Conservation (phyloP, 2,329 filamentous ascomycete genomes). For the Diaporthe australafricana region DNA sequence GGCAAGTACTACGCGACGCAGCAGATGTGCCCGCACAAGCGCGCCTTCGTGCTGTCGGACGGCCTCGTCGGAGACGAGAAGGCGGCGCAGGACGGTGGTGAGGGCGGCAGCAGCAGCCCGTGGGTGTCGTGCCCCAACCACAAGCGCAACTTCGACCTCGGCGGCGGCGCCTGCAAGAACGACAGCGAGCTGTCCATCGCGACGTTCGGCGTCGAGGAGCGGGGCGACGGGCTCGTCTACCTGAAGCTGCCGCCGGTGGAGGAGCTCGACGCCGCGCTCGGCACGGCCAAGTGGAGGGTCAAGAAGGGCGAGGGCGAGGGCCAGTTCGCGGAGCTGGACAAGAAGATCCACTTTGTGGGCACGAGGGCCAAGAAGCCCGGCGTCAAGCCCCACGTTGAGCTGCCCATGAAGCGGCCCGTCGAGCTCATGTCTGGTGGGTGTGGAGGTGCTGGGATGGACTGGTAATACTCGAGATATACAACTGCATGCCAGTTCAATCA, state of each 20-base stretch:
- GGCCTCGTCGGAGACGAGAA: constrained; percentile 80
- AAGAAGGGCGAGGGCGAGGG: constrained; percentile 72
- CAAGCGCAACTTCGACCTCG: constrained; percentile 89
- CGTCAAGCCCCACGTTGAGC: constrained; percentile 48
- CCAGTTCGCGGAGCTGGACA: constrained; percentile 59
- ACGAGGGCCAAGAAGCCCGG: constrained; percentile 56
- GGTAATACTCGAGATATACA: constrained; percentile 48
- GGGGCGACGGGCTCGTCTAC: constrained; percentile 81
- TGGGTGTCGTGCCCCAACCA: constrained; percentile 91
- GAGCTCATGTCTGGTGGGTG: constrained; percentile 54
- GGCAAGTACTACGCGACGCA: constrained; percentile 87
- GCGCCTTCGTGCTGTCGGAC: constrained; percentile 89
- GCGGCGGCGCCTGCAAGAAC: constrained; percentile 78
- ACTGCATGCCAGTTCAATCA: background rate
- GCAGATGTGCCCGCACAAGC: constrained; percentile 95
- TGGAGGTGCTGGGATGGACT: constrained; percentile 59
- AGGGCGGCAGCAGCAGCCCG: constrained; percentile 58
- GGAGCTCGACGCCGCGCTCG: constrained; percentile 83
- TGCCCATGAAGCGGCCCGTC: constrained; percentile 51
- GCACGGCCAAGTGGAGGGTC: constrained; percentile 83
- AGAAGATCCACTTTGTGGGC: constrained; percentile 58
- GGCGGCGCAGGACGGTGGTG: constrained; percentile 29
- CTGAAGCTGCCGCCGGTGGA: constrained; percentile 82
- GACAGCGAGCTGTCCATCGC: constrained; percentile 83
- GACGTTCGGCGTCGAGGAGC: constrained; percentile 81